Base-by-base conservation (phyloP, 257 asterid species). In the Primulina tabacum region DNA sequence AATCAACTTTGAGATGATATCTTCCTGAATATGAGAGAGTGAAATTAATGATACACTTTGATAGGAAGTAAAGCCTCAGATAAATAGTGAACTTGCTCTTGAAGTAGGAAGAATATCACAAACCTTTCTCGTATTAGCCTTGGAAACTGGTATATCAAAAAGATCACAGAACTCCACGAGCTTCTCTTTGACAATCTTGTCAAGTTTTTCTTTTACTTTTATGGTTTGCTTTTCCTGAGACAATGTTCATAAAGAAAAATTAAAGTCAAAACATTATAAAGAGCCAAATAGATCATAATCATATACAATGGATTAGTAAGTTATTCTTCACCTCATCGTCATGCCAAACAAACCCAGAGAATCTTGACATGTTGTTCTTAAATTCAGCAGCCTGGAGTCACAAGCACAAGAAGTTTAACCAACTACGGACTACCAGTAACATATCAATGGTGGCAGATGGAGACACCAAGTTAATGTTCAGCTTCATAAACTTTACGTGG, bases 261-360 rank as follows among this genome's bases (percentile, higher is more conserved):
- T 33, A 58, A 65, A 30, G 72, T 66, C 9, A 50, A 14, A 47
- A 47, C 55, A 47, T 24, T 60, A 8, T 17, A 16, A 57, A 67
- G 72, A 73, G 6, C 43, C 67, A 65, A 43, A 71, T 11, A 70
- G 68, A 70, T 61, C 37, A 11, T 7, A 50, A 70, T 61, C 37
- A 11, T 7, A 50, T 30, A 33, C 28, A 53, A 60, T 69, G 40
- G 29, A 53, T 68, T 17, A 69, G 65, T 40, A 69, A 50, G 55
- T 21, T 64, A 7, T 33, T 20, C 33, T 67, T 59, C 77, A 92
- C 98, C 95, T 89, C 95, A 68, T 92, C 83, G 65, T 74, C 93
- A 85, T 82, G 92, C 96, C 97, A 94, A 60, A 92, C 97, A 56
- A 91, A 87, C 65, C 99, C 97, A 72, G 99, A 94, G 82, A 91